These are phyloP conservation scores for Knoxia roxburghii DNA, from an alignment of 257 asterid species.

Conservation along the genomic window DNA sequence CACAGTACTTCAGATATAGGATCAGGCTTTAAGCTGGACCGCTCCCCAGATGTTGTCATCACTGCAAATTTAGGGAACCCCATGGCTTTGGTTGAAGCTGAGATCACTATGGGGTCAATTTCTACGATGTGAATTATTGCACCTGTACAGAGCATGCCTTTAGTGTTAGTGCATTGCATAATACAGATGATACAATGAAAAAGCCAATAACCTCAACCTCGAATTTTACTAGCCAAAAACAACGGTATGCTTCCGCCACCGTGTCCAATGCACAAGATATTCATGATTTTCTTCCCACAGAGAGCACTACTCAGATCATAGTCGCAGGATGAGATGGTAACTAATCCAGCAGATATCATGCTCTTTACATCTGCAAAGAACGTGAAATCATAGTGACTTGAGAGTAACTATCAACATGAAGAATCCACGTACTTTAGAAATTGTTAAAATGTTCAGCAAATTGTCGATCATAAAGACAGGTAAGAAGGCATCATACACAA, in stretches of 20 bases:
- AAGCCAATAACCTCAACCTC: conserved; percentile 38
- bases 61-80: conserved; percentile 81
- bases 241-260: conserved; percentile 97
- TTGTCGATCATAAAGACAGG: background rate
- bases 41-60: conserved; percentile 43
- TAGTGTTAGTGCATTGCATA: conserved; percentile 6
- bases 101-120: conserved; percentile 74
- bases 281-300: conserved; percentile 51
- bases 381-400: background rate
- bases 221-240: conserved; percentile 64
- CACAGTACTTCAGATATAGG: conserved; percentile 47
- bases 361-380: conserved; percentile 76
- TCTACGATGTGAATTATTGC: conserved; percentile 68
- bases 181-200: background rate
- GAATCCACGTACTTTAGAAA: background rate
- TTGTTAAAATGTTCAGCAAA: too few species aligned
- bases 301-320: conserved; percentile 51
- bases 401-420: background rate
- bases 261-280: conserved; percentile 79
- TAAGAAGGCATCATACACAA: background rate
- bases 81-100: conserved; percentile 81
- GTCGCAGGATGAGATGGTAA: conserved; percentile 48
- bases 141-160: conserved; percentile 38
- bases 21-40: conserved; percentile 32
- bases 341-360: conserved; percentile 75